Percentiles rank a stretch among this genome's conserved stretches.
These are phyloP conservation scores for Moricandia arvensis DNA, from an alignment of 345 rosid species.

Conservation along the genomic window DNA sequence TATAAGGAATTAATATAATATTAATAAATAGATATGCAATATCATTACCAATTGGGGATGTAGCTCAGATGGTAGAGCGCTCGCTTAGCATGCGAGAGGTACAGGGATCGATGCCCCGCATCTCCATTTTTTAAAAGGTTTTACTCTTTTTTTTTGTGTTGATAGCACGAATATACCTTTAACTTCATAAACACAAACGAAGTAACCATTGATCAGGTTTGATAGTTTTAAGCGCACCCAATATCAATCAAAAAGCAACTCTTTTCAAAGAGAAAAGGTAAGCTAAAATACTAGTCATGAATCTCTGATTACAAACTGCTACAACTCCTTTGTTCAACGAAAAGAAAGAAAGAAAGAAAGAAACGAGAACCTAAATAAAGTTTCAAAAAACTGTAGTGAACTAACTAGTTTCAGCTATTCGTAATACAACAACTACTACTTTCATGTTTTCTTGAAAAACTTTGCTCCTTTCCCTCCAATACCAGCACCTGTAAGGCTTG, in stretches of 20 bases:
- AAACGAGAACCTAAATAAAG: not conserved
- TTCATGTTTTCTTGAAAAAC: constrained; percentile 62
- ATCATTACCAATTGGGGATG: no score
- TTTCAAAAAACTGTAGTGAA: not conserved
- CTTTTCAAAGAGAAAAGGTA: not conserved
- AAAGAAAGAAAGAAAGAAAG: constrained; percentile 7
- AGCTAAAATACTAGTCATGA: not conserved
- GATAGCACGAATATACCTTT: no score
- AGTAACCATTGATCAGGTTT: no score
- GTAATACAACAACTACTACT: not conserved
- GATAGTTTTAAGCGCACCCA: no score
- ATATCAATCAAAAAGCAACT: not conserved
- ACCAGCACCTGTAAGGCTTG: constrained; percentile 63
- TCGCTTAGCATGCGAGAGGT: constrained; percentile 93
- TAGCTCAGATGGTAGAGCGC: constrained; percentile 53
- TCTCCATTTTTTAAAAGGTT: constrained; percentile 63
- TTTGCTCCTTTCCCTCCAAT: constrained; percentile 75
- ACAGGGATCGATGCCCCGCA: constrained; percentile 85
- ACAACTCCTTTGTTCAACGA: constrained; percentile 20
- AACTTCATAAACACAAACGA: no score
- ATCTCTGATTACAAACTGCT: constrained; percentile 24
- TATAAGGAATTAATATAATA: no score
- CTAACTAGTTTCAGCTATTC: not conserved
- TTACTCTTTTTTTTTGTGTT: no score
- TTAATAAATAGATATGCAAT: no score